Percentiles rank a stretch among this genome's conserved stretches.
Conservation (phyloP, 495 filamentous ascomycete species). For the Margaritispora aquatica region DNA sequence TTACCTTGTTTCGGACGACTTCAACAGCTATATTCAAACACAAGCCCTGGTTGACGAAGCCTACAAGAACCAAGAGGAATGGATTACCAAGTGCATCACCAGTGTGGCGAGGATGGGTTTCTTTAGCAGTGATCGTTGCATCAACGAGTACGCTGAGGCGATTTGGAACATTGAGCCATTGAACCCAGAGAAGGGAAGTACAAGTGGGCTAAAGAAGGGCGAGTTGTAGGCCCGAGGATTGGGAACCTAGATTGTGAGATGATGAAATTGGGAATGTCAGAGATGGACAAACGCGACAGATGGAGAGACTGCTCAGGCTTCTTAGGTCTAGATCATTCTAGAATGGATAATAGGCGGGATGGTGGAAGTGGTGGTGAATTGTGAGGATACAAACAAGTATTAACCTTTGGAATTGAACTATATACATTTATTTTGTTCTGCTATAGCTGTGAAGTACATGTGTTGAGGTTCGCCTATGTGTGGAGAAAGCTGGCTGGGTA, state of each 20-base stretch:
- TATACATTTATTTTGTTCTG: too few relatives aligned
- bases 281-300: not conserved
- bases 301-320: not conserved
- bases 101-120: conserved; percentile 93
- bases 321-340: not conserved
- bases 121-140: conserved; percentile 94
- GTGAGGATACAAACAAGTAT: too few relatives aligned
- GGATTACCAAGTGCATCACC: conserved; percentile 82
- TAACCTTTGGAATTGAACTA: too few relatives aligned
- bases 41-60: conserved; percentile 85
- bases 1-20: conserved; percentile 96
- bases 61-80: conserved; percentile 85
- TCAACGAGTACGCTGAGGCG: conserved; percentile 92
- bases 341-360: too few relatives aligned
- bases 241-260: not conserved
- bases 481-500: too few relatives aligned
- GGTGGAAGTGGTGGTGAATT: too few relatives aligned
- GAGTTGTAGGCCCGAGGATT: conserved; percentile 13
- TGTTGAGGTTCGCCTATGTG: too few relatives aligned
- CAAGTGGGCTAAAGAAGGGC: conserved; percentile 12
- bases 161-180: conserved; percentile 93
- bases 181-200: conserved; percentile 7
- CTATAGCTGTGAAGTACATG: too few relatives aligned
- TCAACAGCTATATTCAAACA: conserved; percentile 86
- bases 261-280: not conserved